These are phyloP conservation scores for Entomortierella lignicola DNA, from an alignment of 192 early-diverging fungal species.

Conservation along the genomic window DNA sequence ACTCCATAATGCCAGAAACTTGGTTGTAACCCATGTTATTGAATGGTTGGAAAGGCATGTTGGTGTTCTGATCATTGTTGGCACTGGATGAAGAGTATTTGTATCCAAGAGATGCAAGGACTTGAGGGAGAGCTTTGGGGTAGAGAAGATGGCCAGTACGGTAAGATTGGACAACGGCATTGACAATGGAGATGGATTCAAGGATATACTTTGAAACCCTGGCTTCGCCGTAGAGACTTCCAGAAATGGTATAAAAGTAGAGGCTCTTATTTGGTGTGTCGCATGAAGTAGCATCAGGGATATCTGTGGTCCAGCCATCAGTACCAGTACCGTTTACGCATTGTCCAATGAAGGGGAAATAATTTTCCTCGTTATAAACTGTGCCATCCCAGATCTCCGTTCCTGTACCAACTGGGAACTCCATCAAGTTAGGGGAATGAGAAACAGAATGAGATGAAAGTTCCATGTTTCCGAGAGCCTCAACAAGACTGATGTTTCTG, in stretches of 20 bases:
- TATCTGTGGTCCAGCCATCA: constrained; percentile 12
- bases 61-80: constrained; percentile 18
- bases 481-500: constrained; percentile 25
- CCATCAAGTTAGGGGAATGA: constrained; percentile 24
- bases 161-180: constrained; percentile 8
- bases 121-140: constrained; percentile 10
- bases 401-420: constrained; percentile 20
- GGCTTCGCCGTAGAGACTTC: constrained; percentile 26
- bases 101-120: constrained; percentile 9
- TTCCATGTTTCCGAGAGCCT: constrained; percentile 18
- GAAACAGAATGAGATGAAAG: constrained; percentile 25
- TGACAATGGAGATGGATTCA: constrained; percentile 28
- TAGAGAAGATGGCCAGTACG: constrained; percentile 33
- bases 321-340: constrained; percentile 13
- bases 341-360: constrained; percentile 45
- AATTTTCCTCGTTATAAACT: constrained; percentile 12
- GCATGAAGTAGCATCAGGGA: constrained; percentile 24
- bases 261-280: constrained; percentile 10
- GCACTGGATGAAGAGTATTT: constrained; percentile 34
- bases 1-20: constrained; percentile 20
- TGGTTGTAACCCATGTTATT: constrained; percentile 27
- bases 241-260: constrained; percentile 22
- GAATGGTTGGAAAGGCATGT: constrained; percentile 37
- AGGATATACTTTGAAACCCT: constrained; percentile 36
- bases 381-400: constrained; percentile 8